Evolutionary conservation across 2,329 filamentous ascomycete genomes (phyloP).

Genomic region (Zymoseptoria pseudotritici): DNA sequence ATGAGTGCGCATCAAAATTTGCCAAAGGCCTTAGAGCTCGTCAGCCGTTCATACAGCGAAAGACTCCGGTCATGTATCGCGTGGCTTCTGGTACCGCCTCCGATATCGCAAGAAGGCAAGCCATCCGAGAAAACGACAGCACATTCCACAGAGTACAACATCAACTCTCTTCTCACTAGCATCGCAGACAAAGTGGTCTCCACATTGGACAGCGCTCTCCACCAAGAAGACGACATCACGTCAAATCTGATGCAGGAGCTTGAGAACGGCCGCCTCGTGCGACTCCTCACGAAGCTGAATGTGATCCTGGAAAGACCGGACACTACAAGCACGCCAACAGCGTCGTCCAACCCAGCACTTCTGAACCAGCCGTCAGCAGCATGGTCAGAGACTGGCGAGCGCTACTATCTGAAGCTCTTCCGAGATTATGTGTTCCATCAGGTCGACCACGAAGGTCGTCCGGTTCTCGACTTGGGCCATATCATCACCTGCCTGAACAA

Average conservation of each 20-base stretch:
- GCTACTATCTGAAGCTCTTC: constrained; percentile 90
- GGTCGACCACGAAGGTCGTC: constrained; percentile 75
- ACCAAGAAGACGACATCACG: constrained; percentile 66
- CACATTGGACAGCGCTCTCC: constrained; percentile 70
- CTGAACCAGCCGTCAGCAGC: constrained; percentile 27
- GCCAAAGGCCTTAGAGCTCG: constrained; percentile 64
- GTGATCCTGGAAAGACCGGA: constrained; percentile 86
- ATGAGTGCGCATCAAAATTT: constrained; percentile 49
- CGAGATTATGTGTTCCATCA: constrained; percentile 97
- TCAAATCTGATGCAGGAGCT: constrained; percentile 70
- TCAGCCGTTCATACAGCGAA: constrained; percentile 67
- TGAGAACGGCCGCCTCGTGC: constrained; percentile 80
- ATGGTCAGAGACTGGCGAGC: constrained; percentile 89
- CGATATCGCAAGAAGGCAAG: constrained; percentile 5
- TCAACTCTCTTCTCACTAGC: constrained; percentile 70
- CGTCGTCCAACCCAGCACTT: constrained; percentile 21
- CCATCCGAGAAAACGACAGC: constrained; percentile 1
- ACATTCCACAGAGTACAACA: constrained; percentile 51
- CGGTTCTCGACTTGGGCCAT: constrained; percentile 79
- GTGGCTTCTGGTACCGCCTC: constrained; percentile 67
- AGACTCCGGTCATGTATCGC: constrained; percentile 71
- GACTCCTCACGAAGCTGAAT: constrained; percentile 74
- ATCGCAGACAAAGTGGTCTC: constrained; percentile 72
- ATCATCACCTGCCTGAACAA: constrained; percentile 84
- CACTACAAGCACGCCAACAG: constrained; percentile 37